phyloP scores from a whole-genome alignment of 495 filamentous ascomycete genomes.

The Podospora anserina region DNA sequence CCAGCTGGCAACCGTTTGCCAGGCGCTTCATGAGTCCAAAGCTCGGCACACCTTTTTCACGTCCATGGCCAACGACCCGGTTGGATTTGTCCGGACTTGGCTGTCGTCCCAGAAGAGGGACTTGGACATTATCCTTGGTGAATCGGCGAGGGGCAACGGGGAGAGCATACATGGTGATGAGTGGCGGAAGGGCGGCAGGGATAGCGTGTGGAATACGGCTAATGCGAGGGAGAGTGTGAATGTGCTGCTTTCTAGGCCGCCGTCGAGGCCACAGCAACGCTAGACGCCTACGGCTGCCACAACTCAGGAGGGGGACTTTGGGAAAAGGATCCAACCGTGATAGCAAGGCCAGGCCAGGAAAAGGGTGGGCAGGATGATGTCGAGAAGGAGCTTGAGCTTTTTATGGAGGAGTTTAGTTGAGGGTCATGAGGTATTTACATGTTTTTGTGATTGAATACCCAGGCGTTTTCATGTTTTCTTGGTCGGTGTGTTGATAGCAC shows the following conservation, averaged over 20 bases:
- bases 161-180: slow-evolving; percentile 56
- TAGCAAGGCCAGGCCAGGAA: too few species aligned
- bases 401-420: too few species aligned
- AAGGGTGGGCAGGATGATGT: too few species aligned
- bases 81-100: slow-evolving; percentile 77
- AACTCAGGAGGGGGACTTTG: too few species aligned
- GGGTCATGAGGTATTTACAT: too few species aligned
- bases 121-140: slow-evolving; percentile 84
- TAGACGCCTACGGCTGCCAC: not conserved
- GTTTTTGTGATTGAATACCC: too few species aligned
- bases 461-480: too few species aligned
- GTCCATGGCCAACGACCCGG: slow-evolving; percentile 73
- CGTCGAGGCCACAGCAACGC: slow-evolving; percentile 24
- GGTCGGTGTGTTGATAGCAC: too few species aligned
- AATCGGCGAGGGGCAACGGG: slow-evolving; percentile 64
- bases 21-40: slow-evolving; percentile 72
- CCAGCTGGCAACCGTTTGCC: slow-evolving; percentile 73
- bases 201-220: slow-evolving; percentile 51
- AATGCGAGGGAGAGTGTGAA: slow-evolving; percentile 58
- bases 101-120: slow-evolving; percentile 83
- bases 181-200: slow-evolving; percentile 52
- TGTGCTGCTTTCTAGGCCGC: slow-evolving; percentile 41
- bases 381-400: too few species aligned
- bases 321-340: too few species aligned
- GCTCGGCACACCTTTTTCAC: slow-evolving; percentile 83